Percentiles rank a stretch among this genome's conserved stretches.
These are phyloP conservation scores for Rosa rugosa DNA, from an alignment of 306 rosid genomes.

Conservation along the genomic window DNA sequence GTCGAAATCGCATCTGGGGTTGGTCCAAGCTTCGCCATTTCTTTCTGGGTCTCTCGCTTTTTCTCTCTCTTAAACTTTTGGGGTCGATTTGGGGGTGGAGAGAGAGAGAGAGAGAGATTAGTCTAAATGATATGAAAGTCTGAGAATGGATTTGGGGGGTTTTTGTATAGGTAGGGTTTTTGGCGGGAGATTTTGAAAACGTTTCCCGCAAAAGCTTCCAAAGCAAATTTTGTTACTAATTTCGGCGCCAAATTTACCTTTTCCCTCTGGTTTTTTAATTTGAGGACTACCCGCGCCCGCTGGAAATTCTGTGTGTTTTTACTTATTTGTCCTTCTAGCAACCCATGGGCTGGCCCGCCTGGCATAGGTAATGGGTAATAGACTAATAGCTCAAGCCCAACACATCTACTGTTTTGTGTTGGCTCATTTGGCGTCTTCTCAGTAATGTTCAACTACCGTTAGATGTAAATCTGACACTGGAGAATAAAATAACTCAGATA, in stretches of 20 bases:
- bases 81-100: neutral
- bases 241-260: constrained; percentile 20
- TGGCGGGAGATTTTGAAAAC: constrained; percentile 27
- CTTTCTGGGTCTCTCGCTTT: neutral
- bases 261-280: neutral
- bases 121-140: too few relatives aligned
- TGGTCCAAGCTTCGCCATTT: constrained; percentile 54
- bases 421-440: too few relatives aligned
- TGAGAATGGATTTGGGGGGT: neutral
- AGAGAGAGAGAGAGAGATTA: too few relatives aligned
- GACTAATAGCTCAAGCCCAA: too few relatives aligned
- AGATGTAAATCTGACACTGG: too few relatives aligned
- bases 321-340: neutral
- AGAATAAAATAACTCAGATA: too few relatives aligned
- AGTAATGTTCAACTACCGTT: too few relatives aligned
- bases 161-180: constrained; percentile 20
- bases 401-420: too few relatives aligned
- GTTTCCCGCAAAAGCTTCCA: constrained; percentile 28
- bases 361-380: too few relatives aligned
- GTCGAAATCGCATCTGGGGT: constrained; percentile 57
- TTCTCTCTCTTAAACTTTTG: neutral
- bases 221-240: neutral
- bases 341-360: too few relatives aligned
- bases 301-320: neutral
- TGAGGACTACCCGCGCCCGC: neutral